A percentile compares a stretch with the other conserved stretches of the same genome.
Conservation (phyloP, 345 rosid genomes). For the Camelina sativa region DNA sequence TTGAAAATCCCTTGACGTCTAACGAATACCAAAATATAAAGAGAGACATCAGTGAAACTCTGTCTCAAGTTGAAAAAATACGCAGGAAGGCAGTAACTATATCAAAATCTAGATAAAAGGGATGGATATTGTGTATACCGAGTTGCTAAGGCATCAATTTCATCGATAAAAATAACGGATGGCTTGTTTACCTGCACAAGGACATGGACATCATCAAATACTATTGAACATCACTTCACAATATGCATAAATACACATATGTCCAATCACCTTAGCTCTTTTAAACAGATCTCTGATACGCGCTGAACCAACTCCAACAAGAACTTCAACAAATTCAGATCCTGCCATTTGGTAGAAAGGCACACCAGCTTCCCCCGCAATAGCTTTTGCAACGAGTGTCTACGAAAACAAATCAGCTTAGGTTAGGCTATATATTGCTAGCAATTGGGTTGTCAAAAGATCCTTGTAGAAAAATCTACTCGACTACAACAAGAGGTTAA, state of each 20-base stretch:
- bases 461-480: slow-evolving; percentile 8
- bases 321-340: slow-evolving; percentile 93
- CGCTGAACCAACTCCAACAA: slow-evolving; percentile 98
- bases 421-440: slow-evolving; percentile 14
- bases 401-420: slow-evolving; percentile 43
- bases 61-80: background rate
- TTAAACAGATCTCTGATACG: slow-evolving; percentile 94
- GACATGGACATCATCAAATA: slow-evolving; percentile 34
- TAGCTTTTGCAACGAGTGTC: slow-evolving; percentile 97
- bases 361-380: slow-evolving; percentile 98
- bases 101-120: slow-evolving; percentile 16
- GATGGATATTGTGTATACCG: slow-evolving; percentile 51
- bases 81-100: background rate
- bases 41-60: slow-evolving; percentile 4
- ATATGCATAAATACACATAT: slow-evolving; percentile 5
- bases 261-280: slow-evolving; percentile 82
- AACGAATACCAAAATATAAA: slow-evolving; percentile 20
- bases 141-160: slow-evolving; percentile 94
- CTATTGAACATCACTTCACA: slow-evolving; percentile 1
- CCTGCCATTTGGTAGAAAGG: slow-evolving; percentile 99
- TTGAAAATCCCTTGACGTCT: slow-evolving; percentile 94
- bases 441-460: background rate
- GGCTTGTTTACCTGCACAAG: slow-evolving; percentile 89
- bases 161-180: slow-evolving; percentile 92
- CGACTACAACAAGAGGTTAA: background rate